phyloP scores from a whole-genome alignment of 1,139 yeast genomes.

The Suhomyces ambrosiae region DNA sequence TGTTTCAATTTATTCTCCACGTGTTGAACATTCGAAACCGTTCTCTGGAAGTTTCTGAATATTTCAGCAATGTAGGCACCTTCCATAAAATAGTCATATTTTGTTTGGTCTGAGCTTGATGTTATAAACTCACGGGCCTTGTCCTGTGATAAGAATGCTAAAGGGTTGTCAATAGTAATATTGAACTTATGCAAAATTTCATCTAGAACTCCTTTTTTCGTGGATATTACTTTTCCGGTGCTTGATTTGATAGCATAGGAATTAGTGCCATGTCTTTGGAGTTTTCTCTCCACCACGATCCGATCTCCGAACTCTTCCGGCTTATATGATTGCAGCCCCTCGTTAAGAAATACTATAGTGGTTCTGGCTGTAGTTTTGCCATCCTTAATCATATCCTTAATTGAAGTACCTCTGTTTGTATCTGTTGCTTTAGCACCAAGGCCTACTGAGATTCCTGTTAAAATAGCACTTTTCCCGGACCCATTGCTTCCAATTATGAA shows the following conservation, averaged over 20 bases:
- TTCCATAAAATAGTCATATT: conserved; percentile 74
- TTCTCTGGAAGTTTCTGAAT: conserved; percentile 48
- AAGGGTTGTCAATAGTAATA: conserved; percentile 85
- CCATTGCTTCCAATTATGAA: conserved; percentile 95
- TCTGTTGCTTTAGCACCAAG: conserved; percentile 94
- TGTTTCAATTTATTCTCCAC: conserved; percentile 43
- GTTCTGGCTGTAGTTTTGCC: conserved; percentile 71
- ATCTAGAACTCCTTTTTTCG: conserved; percentile 65
- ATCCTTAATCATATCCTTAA: conserved; percentile 73
- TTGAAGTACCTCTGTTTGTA: conserved; percentile 78
- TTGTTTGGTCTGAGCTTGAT: conserved; percentile 66
- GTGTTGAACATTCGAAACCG: conserved; percentile 41
- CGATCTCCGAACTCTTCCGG: conserved; percentile 66
- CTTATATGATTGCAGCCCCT: conserved; percentile 64
- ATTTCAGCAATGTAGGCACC: conserved; percentile 75
- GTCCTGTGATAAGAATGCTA: conserved; percentile 92
- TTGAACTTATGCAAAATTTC: conserved; percentile 70
- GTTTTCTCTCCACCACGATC: conserved; percentile 71
- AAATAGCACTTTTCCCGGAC: conserved; percentile 89
- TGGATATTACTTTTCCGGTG: conserved; percentile 54
- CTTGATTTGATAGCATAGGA: conserved; percentile 57
- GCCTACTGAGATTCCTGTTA: conserved; percentile 89
- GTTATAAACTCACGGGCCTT: conserved; percentile 89
- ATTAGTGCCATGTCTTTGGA: conserved; percentile 54
- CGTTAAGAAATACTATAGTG: conserved; percentile 59